These are phyloP conservation scores for Podaxis rugospora DNA, from an alignment of 768 basidiomycete species.

Conservation along the genomic window DNA sequence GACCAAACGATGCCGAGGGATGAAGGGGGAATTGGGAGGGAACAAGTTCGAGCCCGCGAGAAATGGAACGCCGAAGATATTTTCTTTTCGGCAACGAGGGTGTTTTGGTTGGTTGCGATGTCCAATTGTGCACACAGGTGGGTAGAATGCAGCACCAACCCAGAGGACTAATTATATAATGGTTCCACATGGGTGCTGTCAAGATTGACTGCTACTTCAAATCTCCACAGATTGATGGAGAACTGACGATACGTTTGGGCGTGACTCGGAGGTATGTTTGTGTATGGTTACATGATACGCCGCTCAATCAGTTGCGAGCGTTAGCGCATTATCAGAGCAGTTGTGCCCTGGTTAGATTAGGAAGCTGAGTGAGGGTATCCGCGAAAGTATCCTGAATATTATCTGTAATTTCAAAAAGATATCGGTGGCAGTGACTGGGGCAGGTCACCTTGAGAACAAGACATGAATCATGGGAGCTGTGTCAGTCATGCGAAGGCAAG, in stretches of 20 bases:
- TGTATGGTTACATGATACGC: not conserved
- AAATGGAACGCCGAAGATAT: not conserved
- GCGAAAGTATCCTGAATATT: too few species aligned
- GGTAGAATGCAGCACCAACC: not conserved
- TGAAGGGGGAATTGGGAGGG: not conserved
- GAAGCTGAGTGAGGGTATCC: not conserved
- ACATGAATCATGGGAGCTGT: not conserved
- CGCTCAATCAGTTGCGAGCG: not conserved
- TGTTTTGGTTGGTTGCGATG: not conserved
- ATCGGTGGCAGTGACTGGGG: too few species aligned
- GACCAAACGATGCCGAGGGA: not conserved
- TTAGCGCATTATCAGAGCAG: not conserved
- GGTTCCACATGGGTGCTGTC: constrained; percentile 1
- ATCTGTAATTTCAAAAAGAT: too few species aligned
- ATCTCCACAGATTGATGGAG: not conserved
- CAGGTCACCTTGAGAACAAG: not conserved
- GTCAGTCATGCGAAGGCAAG: not conserved
- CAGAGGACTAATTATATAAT: not conserved
- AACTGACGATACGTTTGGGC: not conserved
- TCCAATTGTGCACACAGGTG: not conserved
- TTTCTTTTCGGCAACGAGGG: not conserved
- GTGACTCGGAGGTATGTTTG: not conserved
- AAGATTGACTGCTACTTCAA: not conserved
- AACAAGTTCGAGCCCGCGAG: constrained; percentile 3
- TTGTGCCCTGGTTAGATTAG: not conserved